Base-by-base conservation (phyloP, 1,284 basidiomycete species). In the Cryptococcus maquisensis region DNA sequence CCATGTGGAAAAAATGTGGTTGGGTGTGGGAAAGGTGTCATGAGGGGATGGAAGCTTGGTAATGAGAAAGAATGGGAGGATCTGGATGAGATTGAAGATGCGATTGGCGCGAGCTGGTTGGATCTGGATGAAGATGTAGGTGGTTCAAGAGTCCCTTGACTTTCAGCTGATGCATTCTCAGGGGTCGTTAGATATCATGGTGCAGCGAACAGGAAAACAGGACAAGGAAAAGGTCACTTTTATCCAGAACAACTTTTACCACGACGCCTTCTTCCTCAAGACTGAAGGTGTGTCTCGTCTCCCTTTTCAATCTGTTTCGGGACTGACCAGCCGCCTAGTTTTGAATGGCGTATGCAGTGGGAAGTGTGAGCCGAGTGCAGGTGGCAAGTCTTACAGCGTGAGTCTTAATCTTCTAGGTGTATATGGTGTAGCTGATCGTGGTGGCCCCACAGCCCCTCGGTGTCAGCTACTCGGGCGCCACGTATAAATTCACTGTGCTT, bases 211-310 rank as follows among this genome's bases (percentile, higher is more conserved):
- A 0, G 90, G 89, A 0, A 76, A 79, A 12, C 83, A 85, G 54
- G 57, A 57, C 5, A 76, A 72, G 2, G 61, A 75, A 16, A 65
- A 57, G 44, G 78, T 93, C 15, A 76, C 85, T 1, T 97, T 99
- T 65, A 80, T 98, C 40, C 92, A 96, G 76, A 98, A 99, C 74
- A 98, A 98, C 76, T 92, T 93, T 68, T 98, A 96, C 71, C 93
- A 94, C 69, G 96, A 99, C 66, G 94, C 96, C 0, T 99, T 99
- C 80, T 98, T 98, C 83, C 81, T 98, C 55, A 98, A 98, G 72
- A 90, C 93, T 1, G 88, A 95, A 49, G 86, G 90, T 92, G 49
- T 47, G 83, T 69, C 26, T 46, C 15, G 21, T 47, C 3, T n/a
- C 20, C 40, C 24, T 32, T 38, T 37, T 36, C 26, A n/a, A 32